Base-by-base conservation (phyloP, 1,284 basidiomycete genomes). In the Termitomyces sp. region DNA sequence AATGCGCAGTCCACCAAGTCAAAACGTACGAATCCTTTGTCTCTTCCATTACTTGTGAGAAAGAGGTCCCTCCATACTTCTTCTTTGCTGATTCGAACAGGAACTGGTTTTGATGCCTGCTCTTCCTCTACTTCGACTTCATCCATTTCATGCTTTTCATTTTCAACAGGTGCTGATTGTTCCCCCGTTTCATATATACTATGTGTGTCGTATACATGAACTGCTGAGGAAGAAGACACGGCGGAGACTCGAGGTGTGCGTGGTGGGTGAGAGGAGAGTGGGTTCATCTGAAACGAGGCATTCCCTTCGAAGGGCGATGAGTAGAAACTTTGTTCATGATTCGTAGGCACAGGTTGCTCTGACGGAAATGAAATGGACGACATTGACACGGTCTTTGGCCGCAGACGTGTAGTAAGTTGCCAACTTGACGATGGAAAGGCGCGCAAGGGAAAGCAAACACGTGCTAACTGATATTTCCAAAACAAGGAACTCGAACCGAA, bases 21-120 rank as follows among this genome's bases (percentile, higher is more conserved):
- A 28, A 8, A 40, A 79, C 86, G 65, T 69, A 91, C 89, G 64
- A 91, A 86, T 26, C 83, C 80, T 68, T 91, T 91, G 67, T 91
- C 89, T 59, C 89, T 76, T 40, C 88, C 88, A 57, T 80, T 77
- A 58, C 84, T 86, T 13, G 86, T 84, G 60, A 81, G 73, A 48
- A 91, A 70, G 66, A 91, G 77, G 55, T 91, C 88, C 58, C 81
- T 75, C 87, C 85, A 90, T 4, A 91, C 76, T 39, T 88, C 86
- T 61, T 86, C 84, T 46, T 66, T 69, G 33, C 74, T 69, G 28
- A 86, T 71, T 50, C 67, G 74, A 56, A 65, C 64, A 56, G 74
- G 72, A 9, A 71, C 72, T 37, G 66, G 68, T 60, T 75, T 68
- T 18, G 71, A 69, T 35, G 65, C 66, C 39, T 78, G 77, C 31